Conservation (phyloP, 1,139 yeast genomes). For the Hemisphaericaspora subhashii region DNA sequence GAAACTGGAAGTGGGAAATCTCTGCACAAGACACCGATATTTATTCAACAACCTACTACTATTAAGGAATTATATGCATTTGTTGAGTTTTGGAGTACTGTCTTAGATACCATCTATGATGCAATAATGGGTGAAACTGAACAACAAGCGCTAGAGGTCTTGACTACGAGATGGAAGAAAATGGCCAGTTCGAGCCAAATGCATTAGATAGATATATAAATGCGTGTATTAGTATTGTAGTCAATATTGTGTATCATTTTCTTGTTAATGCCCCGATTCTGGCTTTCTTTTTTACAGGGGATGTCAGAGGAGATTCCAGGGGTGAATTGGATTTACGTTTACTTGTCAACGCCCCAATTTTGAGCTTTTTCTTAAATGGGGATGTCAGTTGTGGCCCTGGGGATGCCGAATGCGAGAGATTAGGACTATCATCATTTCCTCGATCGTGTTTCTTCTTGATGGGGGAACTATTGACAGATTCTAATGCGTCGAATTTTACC, state of each 20-base stretch:
- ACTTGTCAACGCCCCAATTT: conserved; percentile 7
- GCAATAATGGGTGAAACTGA: conserved; percentile 39
- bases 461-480: not conserved
- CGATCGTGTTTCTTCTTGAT: conserved; percentile 1
- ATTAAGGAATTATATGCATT: conserved; percentile 36
- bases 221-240: not conserved
- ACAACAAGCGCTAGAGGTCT: conserved; percentile 34
- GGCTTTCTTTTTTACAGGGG: conserved; percentile 15
- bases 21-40: conserved; percentile 19
- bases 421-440: not conserved
- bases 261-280: conserved; percentile 10
- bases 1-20: conserved; percentile 23
- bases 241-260: conserved; percentile 2
- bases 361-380: conserved; percentile 12
- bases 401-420: not conserved
- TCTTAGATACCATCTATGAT: conserved; percentile 42
- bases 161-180: conserved; percentile 43
- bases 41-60: conserved; percentile 28
- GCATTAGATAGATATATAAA: not conserved
- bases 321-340: not conserved
- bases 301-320: conserved; percentile 1
- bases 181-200: conserved; percentile 17
- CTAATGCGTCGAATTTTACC: conserved; percentile 5
- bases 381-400: no score
- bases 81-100: conserved; percentile 51